phyloP scores from a whole-genome alignment of 2,329 filamentous ascomycete genomes.

The Exutisphaerella laricina region DNA sequence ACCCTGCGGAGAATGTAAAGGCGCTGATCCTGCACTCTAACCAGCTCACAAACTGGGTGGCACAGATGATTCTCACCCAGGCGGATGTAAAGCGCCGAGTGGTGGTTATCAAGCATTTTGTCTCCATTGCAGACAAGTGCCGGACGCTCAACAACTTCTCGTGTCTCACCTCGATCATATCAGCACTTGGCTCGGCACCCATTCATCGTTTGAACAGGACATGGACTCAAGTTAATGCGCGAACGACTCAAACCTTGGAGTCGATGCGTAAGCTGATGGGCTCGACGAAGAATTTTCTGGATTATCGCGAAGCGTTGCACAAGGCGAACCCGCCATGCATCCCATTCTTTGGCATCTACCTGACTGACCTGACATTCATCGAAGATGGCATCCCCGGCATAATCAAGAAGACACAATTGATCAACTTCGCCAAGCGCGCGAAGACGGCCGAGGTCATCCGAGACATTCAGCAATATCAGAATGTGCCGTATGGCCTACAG shows the following conservation, averaged over 20 bases:
- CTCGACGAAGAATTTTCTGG: constrained; percentile 95
- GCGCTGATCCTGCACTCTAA: constrained; percentile 96
- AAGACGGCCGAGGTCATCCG: constrained; percentile 98
- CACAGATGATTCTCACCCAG: constrained; percentile 96
- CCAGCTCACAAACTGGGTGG: constrained; percentile 98
- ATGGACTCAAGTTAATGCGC: constrained; percentile 87
- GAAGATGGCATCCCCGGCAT: constrained; percentile 96
- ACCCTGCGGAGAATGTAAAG: constrained; percentile 91
- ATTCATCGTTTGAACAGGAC: constrained; percentile 91
- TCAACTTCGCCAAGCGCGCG: constrained; percentile 97
- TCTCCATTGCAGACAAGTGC: constrained; percentile 95
- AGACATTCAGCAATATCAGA: constrained; percentile 98
- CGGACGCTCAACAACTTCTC: constrained; percentile 93
- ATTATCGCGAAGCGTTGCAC: constrained; percentile 90
- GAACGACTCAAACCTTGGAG: constrained; percentile 74
- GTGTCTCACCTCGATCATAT: constrained; percentile 94
- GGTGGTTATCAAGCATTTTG: constrained; percentile 97
- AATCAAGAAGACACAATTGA: constrained; percentile 91
- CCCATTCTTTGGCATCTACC: constrained; percentile 97
- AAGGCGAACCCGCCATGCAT: constrained; percentile 94
- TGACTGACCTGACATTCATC: constrained; percentile 97
- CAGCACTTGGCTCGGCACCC: constrained; percentile 85
- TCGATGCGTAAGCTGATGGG: constrained; percentile 93
- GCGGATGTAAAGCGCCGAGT: constrained; percentile 93
- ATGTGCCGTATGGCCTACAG: constrained; percentile 89